Base-by-base conservation (phyloP, 2,329 filamentous ascomycete species). In the Cadophora gregata region DNA sequence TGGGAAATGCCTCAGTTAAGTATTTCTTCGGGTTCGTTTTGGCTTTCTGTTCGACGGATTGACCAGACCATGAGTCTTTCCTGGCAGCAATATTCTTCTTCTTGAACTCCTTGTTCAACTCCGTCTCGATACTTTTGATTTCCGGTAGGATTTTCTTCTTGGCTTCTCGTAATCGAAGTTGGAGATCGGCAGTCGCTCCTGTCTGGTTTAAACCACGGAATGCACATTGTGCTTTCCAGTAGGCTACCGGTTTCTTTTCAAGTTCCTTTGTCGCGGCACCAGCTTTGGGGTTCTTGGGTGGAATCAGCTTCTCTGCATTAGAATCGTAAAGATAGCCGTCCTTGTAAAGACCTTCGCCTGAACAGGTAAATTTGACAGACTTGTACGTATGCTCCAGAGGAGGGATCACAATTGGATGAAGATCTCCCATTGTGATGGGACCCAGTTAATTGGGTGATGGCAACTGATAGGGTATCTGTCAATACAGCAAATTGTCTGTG, bases 211-310 rank as follows among this genome's bases (percentile, higher is more conserved):
- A 48, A 9, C 68, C 68, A 19, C 65, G 67, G 24, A 70, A 70
- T 2, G 68, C 66, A 42, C 70, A 69, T 68, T 72, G 69, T 42
- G 67, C 67, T 65, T 68, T 71, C 68, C 69, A 72, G 24, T 66
- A 72, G 33, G 65, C 59, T 9, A 63, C 59, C 6, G 66, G 56
- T 27, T 69, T 70, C 63, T 65, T 68, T 55, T 69, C 55, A 16
- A 71, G 19, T 56, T 65, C 58, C 16, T 63, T 68, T 47, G 45
- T 51, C 16, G 63, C 31, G 10, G 58, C 31, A 33, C 53, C 42
- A 19, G 51, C 8, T 70, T 72, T 69, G 12, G 61, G 33, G 19
- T n/a, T 45, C 53, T 72, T 72, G 14, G 68, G 64, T 12, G 67
- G 66, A 45, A 73, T 53, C 25, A 61, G 45, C 33, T 63, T 70